phyloP scores from a whole-genome alignment of 1,284 basidiomycete species.

The Mixia osmundae region DNA sequence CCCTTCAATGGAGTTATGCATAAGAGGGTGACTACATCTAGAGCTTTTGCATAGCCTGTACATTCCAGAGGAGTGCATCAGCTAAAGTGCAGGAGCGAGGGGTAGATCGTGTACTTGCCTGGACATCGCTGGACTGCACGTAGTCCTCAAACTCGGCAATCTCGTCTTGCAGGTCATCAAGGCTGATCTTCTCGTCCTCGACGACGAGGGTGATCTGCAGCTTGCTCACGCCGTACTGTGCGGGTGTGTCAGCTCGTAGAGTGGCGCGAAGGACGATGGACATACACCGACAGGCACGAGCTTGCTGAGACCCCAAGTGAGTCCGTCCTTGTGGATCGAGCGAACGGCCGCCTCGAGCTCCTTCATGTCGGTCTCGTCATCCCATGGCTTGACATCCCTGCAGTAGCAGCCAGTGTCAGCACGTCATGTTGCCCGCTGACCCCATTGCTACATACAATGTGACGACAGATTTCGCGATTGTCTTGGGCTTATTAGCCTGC shows the following conservation, averaged over 20 bases:
- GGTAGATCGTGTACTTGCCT: too few species aligned
- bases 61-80: background rate
- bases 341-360: conserved; percentile 63
- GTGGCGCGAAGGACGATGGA: conserved; percentile 40
- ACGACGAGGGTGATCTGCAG: conserved; percentile 79
- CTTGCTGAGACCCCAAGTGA: conserved; percentile 54
- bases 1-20: too few species aligned
- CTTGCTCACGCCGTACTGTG: conserved; percentile 82
- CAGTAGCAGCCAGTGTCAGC: background rate
- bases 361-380: conserved; percentile 94
- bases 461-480: conserved; percentile 58
- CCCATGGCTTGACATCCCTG: conserved; percentile 33
- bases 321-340: conserved; percentile 67
- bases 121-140: conserved; percentile 76
- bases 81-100: background rate
- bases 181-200: conserved; percentile 85
- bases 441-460: conserved; percentile 63
- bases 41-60: conserved; percentile 11
- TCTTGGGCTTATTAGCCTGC: conserved; percentile 35
- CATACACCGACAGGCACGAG: background rate
- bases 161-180: conserved; percentile 80
- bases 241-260: conserved; percentile 34
- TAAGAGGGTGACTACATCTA: too few species aligned
- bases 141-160: conserved; percentile 53
- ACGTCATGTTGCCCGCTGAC: background rate